Conservation (phyloP, 371 early-diverging fungal species). For the Batrachochytrium dendrobatidis region DNA sequence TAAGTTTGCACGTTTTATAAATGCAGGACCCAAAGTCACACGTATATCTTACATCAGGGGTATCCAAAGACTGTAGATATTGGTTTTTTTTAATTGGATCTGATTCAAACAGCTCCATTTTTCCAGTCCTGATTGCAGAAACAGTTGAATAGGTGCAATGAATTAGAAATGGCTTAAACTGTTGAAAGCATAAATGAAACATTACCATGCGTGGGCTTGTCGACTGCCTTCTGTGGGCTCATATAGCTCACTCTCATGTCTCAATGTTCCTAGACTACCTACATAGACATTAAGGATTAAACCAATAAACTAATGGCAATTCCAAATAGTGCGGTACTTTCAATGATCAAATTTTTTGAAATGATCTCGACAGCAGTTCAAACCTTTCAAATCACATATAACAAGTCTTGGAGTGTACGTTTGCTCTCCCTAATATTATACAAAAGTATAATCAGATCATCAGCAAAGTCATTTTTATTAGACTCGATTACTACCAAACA, state of each 20-base stretch:
- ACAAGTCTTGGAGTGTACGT: slow-evolving; percentile 73
- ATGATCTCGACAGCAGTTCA: too few species aligned
- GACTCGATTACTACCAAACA: too few species aligned
- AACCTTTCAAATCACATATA: slow-evolving; percentile 68
- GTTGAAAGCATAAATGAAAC: background rate
- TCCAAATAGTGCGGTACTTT: too few species aligned
- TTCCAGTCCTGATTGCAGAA: slow-evolving; percentile 34
- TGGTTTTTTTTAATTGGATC: slow-evolving; percentile 39
- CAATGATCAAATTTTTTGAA: too few species aligned
- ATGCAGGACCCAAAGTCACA: too few species aligned
- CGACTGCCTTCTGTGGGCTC: slow-evolving; percentile 19
- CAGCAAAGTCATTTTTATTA: background rate
- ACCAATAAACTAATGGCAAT: too few species aligned
- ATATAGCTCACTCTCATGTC: slow-evolving; percentile 57
- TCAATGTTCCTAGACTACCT: slow-evolving; percentile 67
- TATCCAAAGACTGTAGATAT: slow-evolving; percentile 49
- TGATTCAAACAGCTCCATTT: slow-evolving; percentile 31
- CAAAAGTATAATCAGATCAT: background rate
- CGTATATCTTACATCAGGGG: slow-evolving; percentile 3
- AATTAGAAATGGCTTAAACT: too few species aligned
- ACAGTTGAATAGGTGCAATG: too few species aligned
- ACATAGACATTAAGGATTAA: too few species aligned
- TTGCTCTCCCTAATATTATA: slow-evolving; percentile 46
- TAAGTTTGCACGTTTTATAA: too few species aligned
- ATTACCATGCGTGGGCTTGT: slow-evolving; percentile 30